phyloP scores from a whole-genome alignment of 768 basidiomycete species.

The Xanthoconium stramineum region DNA sequence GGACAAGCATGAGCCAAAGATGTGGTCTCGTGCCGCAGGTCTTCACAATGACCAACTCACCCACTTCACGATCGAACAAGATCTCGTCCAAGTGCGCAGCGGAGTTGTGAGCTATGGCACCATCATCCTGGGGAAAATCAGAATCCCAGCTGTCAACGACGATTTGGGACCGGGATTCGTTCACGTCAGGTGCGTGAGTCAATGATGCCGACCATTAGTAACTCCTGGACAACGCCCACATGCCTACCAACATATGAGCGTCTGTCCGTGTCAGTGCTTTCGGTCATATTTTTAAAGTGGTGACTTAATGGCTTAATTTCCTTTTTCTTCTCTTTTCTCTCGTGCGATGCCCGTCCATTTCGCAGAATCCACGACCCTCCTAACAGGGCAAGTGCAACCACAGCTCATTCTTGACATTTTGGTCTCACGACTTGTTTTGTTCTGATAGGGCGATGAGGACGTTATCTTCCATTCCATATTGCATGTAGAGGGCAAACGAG shows the following conservation, averaged over 20 bases:
- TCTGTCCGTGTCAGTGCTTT: slow-evolving; percentile 6
- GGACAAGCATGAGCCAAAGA: slow-evolving; percentile 55
- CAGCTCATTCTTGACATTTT: not conserved
- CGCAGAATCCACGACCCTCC: slow-evolving; percentile 73
- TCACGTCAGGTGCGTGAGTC: slow-evolving; percentile 58
- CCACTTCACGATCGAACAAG: slow-evolving; percentile 45
- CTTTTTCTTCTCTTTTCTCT: not conserved
- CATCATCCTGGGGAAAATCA: slow-evolving; percentile 74
- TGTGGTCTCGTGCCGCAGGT: slow-evolving; percentile 63
- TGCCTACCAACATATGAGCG: slow-evolving; percentile 3
- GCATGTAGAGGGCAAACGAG: slow-evolving; percentile 51
- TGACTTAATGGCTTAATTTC: slow-evolving; percentile 11
- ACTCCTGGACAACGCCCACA: slow-evolving; percentile 1
- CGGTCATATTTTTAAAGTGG: slow-evolving; percentile 1
- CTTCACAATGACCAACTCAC: slow-evolving; percentile 53
- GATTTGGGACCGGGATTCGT: slow-evolving; percentile 59
- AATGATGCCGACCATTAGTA: not conserved
- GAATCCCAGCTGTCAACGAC: slow-evolving; percentile 64
- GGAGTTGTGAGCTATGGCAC: slow-evolving; percentile 63
- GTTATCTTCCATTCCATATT: slow-evolving; percentile 70
- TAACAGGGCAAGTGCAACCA: slow-evolving; percentile 48
- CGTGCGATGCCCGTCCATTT: slow-evolving; percentile 1
- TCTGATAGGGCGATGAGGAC: slow-evolving; percentile 56
- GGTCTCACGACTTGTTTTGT: slow-evolving; percentile 8
- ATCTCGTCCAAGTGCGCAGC: slow-evolving; percentile 48